A percentile compares a stretch with the other conserved stretches of the same genome.
These are phyloP conservation scores for Apiotrichum mycotoxinovorans DNA, from an alignment of 1,284 basidiomycete species.

Conservation along the genomic window DNA sequence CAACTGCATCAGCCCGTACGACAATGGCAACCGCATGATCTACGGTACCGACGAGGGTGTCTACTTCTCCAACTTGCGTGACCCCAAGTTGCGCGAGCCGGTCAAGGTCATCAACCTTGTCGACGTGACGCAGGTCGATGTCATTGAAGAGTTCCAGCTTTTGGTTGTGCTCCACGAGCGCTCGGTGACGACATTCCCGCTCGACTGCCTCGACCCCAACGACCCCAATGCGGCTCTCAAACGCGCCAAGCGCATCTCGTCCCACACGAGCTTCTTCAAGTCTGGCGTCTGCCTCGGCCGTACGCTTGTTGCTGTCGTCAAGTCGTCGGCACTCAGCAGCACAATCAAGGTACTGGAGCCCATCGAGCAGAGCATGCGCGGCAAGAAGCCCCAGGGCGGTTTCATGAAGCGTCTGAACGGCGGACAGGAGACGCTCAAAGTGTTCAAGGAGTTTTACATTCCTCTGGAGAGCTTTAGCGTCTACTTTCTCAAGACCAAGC, in stretches of 20 bases:
- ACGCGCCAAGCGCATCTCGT: constrained; percentile 90
- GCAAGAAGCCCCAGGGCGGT: constrained; percentile 73
- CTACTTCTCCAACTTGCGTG: constrained; percentile 81
- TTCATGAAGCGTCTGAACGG: constrained; percentile 86
- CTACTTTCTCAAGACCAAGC: constrained; percentile 95
- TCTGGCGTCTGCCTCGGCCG: constrained; percentile 87
- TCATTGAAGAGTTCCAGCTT: constrained; percentile 93
- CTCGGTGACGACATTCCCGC: constrained; percentile 91
- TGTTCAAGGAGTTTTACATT: constrained; percentile 99
- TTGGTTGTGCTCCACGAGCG: constrained; percentile 95
- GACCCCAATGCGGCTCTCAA: constrained; percentile 89
- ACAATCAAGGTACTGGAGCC: constrained; percentile 98
- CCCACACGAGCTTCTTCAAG: constrained; percentile 98
- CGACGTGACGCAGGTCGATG: constrained; percentile 92
- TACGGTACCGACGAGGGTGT: constrained; percentile 97
- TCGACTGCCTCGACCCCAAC: constrained; percentile 77
- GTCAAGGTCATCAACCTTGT: constrained; percentile 83
- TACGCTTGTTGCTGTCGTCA: constrained; percentile 97
- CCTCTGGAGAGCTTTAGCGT: constrained; percentile 95
- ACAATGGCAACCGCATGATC: constrained; percentile 78
- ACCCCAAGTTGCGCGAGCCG: constrained; percentile 71
- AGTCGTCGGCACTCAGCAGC: constrained; percentile 87
- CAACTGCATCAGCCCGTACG: constrained; percentile 92
- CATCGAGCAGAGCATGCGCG: constrained; percentile 81
- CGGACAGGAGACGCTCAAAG: constrained; percentile 87